These are phyloP conservation scores for Solanum paucissectum DNA, from an alignment of 257 asterid species.

Conservation along the genomic window DNA sequence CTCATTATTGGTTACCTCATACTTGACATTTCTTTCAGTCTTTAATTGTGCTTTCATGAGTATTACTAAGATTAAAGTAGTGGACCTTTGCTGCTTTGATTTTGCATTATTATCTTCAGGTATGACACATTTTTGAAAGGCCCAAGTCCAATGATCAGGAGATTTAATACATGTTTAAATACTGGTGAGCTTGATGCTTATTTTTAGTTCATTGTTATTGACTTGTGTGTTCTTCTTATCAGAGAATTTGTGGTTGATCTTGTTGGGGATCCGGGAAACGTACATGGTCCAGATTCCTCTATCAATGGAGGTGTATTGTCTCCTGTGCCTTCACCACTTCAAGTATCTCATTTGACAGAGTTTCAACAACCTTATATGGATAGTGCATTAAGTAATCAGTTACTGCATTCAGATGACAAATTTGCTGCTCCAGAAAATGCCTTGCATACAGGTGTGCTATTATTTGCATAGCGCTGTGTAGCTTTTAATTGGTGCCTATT, in stretches of 20 bases:
- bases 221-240: conserved; percentile 12
- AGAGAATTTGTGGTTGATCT: conserved; percentile 95
- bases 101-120: not conserved
- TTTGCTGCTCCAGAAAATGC: conserved; percentile 16
- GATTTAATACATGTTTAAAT: not conserved
- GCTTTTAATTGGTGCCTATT: not conserved
- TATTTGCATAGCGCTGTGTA: not conserved
- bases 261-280: conserved; percentile 82
- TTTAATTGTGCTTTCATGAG: not conserved
- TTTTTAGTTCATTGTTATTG: not conserved
- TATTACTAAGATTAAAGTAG: not conserved
- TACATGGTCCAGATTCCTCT: conserved; percentile 77
- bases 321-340: conserved; percentile 78
- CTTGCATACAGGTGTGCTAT: conserved; percentile 40
- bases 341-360: conserved; percentile 65
- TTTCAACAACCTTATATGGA: conserved; percentile 38
- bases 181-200: not conserved
- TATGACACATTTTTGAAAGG: not conserved
- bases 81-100: not conserved
- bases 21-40: not conserved
- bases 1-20: not conserved
- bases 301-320: conserved; percentile 49
- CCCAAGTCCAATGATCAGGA: not conserved
- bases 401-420: conserved; percentile 28
- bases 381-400: conserved; percentile 23